Evolutionary conservation across 2,329 filamentous ascomycete genomes (phyloP).

Genomic region (Ascochyta lentis): DNA sequence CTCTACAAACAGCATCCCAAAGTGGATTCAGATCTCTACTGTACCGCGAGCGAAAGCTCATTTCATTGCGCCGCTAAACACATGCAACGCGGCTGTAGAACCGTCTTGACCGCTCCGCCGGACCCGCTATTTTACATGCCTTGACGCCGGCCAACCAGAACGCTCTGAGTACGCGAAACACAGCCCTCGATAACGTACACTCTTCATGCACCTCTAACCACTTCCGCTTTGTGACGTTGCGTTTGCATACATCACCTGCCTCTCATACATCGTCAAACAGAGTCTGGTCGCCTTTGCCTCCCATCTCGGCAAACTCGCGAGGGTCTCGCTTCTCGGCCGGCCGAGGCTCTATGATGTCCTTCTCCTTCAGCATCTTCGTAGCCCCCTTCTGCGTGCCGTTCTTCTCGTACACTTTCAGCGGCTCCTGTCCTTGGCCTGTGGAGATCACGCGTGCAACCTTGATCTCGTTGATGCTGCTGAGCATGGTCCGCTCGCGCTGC

Average conservation of each 20-base stretch:
- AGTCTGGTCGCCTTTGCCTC: conserved; percentile 82
- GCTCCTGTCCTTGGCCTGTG: conserved; percentile 58
- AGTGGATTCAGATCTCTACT: conserved; percentile 1
- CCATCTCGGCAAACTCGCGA: conserved; percentile 81
- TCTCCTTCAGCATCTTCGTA: conserved; percentile 25
- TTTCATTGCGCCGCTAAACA: conserved; percentile 6
- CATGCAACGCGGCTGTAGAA: conserved; percentile 7
- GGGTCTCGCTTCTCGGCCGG: conserved; percentile 73
- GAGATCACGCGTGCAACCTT: conserved; percentile 66
- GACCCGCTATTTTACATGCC: conserved; percentile 25
- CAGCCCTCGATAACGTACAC: conserved; percentile 16
- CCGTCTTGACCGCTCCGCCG: neutral
- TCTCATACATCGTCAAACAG: conserved; percentile 63
- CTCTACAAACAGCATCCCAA: conserved; percentile 2
- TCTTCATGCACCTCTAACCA: neutral
- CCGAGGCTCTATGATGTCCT: conserved; percentile 57
- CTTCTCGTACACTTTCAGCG: conserved; percentile 51
- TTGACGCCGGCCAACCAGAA: conserved; percentile 25
- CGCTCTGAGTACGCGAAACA: conserved; percentile 23
- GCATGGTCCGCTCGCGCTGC: conserved; percentile 80
- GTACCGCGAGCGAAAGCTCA: conserved; percentile 7
- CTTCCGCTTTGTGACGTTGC: conserved; percentile 5
- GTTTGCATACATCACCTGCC: conserved; percentile 51
- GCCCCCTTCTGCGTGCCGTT: conserved; percentile 35
- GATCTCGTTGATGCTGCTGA: conserved; percentile 82